phyloP scores from a whole-genome alignment of 73 alveolate genomes.

The Uronychia setigera region DNA sequence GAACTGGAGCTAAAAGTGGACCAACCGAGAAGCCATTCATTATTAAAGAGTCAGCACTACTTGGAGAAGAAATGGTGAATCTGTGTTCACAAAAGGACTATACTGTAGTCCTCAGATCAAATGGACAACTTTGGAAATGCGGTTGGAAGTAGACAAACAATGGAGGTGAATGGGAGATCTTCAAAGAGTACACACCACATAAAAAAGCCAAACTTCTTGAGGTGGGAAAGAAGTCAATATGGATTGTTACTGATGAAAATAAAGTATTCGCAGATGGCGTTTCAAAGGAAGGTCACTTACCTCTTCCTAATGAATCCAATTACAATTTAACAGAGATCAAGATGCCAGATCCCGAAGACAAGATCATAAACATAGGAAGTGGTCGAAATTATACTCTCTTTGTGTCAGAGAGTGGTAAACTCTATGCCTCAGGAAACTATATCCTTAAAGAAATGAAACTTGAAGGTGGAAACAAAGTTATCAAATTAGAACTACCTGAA shows the following conservation, averaged over 20 bases:
- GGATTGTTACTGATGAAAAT: constrained; percentile 39
- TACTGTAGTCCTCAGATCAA: constrained; percentile 3
- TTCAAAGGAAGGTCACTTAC: constrained; percentile 42
- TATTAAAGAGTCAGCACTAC: not conserved
- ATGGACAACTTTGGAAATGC: constrained; percentile 13
- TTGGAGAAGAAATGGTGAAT: constrained; percentile 18
- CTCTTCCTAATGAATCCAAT: constrained; percentile 6
- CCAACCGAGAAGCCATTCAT: not conserved
- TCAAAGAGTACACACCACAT: constrained; percentile 2
- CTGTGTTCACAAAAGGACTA: constrained; percentile 10
- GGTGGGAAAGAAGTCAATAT: constrained; percentile 15
- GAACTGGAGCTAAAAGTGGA: constrained; percentile 11
- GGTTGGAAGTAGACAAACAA: not conserved
- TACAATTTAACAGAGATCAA: constrained; percentile 14
- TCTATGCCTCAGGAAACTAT: constrained; percentile 49
- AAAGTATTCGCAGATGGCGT: constrained; percentile 30
- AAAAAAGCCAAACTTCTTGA: constrained; percentile 14
- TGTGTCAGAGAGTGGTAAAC: constrained; percentile 55
- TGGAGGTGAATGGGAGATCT: not conserved
- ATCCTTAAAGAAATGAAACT: constrained; percentile 40
- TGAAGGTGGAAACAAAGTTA: constrained; percentile 36
- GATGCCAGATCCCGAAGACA: constrained; percentile 49
- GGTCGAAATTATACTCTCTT: constrained; percentile 34
- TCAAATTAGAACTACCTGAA: constrained; percentile 20
- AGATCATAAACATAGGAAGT: constrained; percentile 38